A percentile compares a stretch with the other conserved stretches of the same genome.
Conservation (phyloP, 345 rosid genomes). For the Excoecaria agallocha region DNA sequence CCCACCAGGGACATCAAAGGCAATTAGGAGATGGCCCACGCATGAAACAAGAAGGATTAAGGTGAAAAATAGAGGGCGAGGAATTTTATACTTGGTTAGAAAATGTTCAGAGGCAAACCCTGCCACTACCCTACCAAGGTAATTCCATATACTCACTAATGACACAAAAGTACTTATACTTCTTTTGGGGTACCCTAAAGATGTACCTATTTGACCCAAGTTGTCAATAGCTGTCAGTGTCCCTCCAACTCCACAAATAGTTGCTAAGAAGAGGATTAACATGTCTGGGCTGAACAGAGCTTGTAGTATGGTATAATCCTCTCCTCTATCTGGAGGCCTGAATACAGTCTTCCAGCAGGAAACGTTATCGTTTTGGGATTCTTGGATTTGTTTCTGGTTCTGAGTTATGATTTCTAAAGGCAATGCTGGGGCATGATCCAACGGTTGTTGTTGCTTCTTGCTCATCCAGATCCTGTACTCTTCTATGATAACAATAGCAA, state of each 20-base stretch:
- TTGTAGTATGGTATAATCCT: conserved; percentile 57
- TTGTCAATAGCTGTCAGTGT: conserved; percentile 63
- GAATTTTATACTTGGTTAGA: conserved; percentile 42
- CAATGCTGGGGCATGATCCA: conserved; percentile 16
- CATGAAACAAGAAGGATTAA: conserved; percentile 46
- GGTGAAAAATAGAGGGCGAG: conserved; percentile 48
- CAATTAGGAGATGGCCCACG: conserved; percentile 49
- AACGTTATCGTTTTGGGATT: background rate
- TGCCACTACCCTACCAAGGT: conserved; percentile 47
- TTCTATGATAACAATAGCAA: conserved; percentile 43
- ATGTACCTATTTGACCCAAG: conserved; percentile 57
- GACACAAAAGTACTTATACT: conserved; percentile 55
- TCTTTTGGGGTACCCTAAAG: conserved; percentile 47
- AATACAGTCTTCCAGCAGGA: conserved; percentile 54
- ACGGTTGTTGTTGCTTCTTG: conserved; percentile 29
- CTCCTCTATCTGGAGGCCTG: conserved; percentile 53
- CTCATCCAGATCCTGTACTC: conserved; percentile 43
- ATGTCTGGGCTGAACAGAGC: conserved; percentile 58
- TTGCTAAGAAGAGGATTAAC: conserved; percentile 51
- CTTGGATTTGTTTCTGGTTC: background rate
- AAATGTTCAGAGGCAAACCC: conserved; percentile 55
- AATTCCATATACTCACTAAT: conserved; percentile 67
- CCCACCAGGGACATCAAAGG: conserved; percentile 40
- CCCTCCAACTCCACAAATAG: conserved; percentile 61
- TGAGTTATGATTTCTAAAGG: conserved; percentile 34